Base-by-base conservation (phyloP, 2,329 filamentous ascomycete species). In the Leptographium radiaticola region DNA sequence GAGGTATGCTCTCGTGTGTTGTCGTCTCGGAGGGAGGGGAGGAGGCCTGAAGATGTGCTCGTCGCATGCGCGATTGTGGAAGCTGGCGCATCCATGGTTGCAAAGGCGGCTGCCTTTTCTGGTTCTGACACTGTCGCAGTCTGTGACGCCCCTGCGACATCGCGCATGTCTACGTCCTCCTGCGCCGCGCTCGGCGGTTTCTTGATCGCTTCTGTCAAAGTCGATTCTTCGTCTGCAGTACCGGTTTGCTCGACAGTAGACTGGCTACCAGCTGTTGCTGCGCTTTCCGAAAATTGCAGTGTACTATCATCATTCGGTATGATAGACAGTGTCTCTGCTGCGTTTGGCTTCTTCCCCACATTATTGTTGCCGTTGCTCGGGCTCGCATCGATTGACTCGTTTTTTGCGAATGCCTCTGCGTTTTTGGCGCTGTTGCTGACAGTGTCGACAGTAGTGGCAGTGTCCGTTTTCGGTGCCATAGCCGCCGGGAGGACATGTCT, bases 1-100 rank as follows among this genome's bases (percentile, higher is more conserved):
- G 59, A 59, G 10, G 63, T 57, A 18, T 64, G 62, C 12, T 61
- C 60, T 16, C 68, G 66, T 6, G 67, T 64, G 4, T 62, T 59
- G 43, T 71, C 71, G 40, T 58, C 58, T 2, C 57, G 53, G 4
- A 59, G 53, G 1, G 59, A 59, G 2, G 57, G 57, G 6, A 59
- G 51, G 4, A 59, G 52, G 40, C 56, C 58, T 4, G 57, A 58
- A 11, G 56, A 53, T 9, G 38, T 46, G n/a, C 46, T 51, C 7
- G 51, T 25, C 15, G 40, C 6, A 16, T 30, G 10, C 25, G 30
- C 12, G 15, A 18, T 9, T 36, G 18, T 5, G 20, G 36, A 18
- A 20, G 50, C 12, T 5, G 18, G 18, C 31, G 51, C 20, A 11
- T 53, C 36, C 2, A 34, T 8, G 18, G 39, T 44, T 31, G 25